Base-by-base conservation (phyloP, 2,329 filamentous ascomycete species). In the Emericellopsis cladophorae region DNA sequence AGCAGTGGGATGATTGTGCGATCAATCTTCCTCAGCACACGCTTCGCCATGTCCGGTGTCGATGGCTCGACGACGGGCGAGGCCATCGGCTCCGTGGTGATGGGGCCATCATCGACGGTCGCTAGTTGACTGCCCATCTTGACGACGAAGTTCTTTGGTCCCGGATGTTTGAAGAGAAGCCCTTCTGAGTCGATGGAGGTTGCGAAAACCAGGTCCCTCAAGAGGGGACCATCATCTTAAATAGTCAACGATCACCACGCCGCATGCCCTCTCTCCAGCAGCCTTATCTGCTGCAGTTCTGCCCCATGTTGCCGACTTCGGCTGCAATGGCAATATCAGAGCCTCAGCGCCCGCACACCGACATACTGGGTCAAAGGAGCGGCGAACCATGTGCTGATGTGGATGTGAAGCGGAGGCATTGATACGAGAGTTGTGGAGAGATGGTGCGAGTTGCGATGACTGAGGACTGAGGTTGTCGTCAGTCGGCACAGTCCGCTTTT, bases 11-110 rank as follows among this genome's bases (percentile, higher is more conserved):
- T 67, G 9, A 79, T 56, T 11, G 59, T 58, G 46, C 55, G 57
- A 51, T 79, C 76, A 44, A 79, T 76, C 53, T 76, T 76, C 22
- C 64, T 59, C 39, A 78, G 43, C 4, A 76, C 63, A 7, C 52
- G 55, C 34, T 56, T 59, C 9, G 50, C 51, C 40, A 49, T 43
- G 16, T 32, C n/a, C 37, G 21, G 15, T 15, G 15, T 39, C 41
- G 31, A 36, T 21, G n/a, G n/a, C 16, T 21, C 22, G 14, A 22
- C 24, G 22, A 14, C 18, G 14, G 18, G 35, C 5, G 31, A 36
- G 14, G 18, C 18, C 14, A 12, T 18, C 11, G 14, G 14, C 14
- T 12, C 35, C 18, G 7, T 11, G 11, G 35, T 12, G 35, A 12
- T n/a, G 18, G 12, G 12, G 18, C 3, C 35, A n/a, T n/a, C 35